phyloP scores from a whole-genome alignment of 169 alveolate genomes.

The Eimeria acervulina region DNA sequence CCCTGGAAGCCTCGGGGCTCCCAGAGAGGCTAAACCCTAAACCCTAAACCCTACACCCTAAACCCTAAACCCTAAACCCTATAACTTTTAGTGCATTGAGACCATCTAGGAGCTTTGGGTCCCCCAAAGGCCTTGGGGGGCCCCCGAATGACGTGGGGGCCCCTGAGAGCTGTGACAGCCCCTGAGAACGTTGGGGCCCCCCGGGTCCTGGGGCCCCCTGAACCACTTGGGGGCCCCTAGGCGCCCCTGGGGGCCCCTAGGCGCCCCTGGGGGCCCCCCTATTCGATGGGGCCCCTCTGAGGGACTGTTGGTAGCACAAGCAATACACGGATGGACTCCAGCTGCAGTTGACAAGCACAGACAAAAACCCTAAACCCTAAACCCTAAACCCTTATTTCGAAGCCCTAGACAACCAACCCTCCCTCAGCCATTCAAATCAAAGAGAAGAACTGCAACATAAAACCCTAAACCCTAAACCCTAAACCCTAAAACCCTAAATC shows the following conservation, averaged over 20 bases:
- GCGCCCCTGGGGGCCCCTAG: slow-evolving; percentile 17
- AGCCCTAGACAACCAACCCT: neutral
- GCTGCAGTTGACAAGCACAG: neutral
- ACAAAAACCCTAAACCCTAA: slow-evolving; percentile 32
- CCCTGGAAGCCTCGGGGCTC: no score
- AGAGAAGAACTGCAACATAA: neutral
- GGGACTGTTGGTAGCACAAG: slow-evolving; percentile 13
- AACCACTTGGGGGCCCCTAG: neutral
- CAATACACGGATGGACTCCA: slow-evolving; percentile 30
- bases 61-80: no score
- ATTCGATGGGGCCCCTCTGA: slow-evolving; percentile 35
- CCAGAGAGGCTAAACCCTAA: no score
- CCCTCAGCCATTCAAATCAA: neutral
- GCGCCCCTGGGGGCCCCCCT: slow-evolving; percentile 7
- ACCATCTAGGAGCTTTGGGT: no score
- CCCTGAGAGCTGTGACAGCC: neutral
- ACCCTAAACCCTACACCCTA: no score
- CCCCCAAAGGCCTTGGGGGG: neutral
- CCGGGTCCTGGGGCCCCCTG: neutral
- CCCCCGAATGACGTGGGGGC: neutral
- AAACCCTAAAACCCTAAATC: neutral
- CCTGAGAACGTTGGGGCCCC: neutral
- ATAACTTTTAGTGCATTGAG: no score
- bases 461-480: no score
- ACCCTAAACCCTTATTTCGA: neutral